phyloP scores from a whole-genome alignment of 352 stramenopile species.

The Globisporangium recalcitrans region DNA sequence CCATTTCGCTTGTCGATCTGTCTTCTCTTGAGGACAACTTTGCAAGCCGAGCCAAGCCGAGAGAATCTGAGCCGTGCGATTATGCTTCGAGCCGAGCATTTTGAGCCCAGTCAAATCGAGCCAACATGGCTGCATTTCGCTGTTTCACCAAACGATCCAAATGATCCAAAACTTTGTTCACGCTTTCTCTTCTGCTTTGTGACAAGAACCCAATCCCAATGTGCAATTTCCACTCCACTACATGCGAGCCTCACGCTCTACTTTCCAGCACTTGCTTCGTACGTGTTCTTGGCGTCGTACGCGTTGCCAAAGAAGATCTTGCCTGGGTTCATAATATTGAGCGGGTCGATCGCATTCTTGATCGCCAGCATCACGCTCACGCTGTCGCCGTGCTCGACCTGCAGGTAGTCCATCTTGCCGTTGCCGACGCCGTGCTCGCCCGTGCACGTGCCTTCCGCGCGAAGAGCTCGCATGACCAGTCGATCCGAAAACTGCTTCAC shows the following conservation, averaged over 20 bases:
- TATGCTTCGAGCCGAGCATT: neutral
- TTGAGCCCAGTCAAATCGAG: too few species aligned
- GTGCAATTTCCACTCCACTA: too few species aligned
- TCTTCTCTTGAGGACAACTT: neutral
- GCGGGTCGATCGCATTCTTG: slow-evolving; percentile 93
- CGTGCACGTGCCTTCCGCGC: slow-evolving; percentile 95
- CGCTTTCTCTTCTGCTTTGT: too few species aligned
- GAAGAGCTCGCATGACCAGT: slow-evolving; percentile 78
- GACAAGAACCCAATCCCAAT: too few species aligned
- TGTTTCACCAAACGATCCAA: too few species aligned
- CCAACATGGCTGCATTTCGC: too few species aligned
- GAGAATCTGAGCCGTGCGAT: too few species aligned
- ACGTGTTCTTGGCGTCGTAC: slow-evolving; percentile 17
- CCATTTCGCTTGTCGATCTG: slow-evolving; percentile 4
- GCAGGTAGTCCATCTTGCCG: slow-evolving; percentile 92
- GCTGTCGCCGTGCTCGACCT: slow-evolving; percentile 87
- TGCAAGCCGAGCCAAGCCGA: neutral
- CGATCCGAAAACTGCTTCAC: slow-evolving; percentile 88
- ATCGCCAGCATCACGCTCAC: slow-evolving; percentile 92
- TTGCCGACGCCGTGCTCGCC: slow-evolving; percentile 96
- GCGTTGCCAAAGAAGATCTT: slow-evolving; percentile 90
- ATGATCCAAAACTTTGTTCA: too few species aligned
- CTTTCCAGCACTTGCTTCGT: neutral
- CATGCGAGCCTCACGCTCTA: neutral
- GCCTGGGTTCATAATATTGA: slow-evolving; percentile 96